Evolutionary conservation across 1,284 basidiomycete genomes (phyloP).

Genomic region (Cutaneotrichosporon sp.): DNA sequence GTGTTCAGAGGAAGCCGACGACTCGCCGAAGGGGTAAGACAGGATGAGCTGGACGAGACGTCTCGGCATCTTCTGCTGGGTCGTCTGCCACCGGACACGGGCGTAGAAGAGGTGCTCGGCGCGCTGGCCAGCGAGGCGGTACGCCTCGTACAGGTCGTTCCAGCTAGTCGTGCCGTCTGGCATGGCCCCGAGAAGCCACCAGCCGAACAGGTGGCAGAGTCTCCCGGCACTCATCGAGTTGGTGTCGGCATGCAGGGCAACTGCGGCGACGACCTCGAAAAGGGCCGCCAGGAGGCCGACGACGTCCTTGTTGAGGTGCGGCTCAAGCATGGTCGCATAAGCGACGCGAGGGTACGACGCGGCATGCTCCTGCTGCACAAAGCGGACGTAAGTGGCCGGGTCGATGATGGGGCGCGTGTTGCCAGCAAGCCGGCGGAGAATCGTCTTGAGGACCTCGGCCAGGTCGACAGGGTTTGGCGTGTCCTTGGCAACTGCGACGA

Average conservation of each 20-base stretch:
- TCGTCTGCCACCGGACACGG: constrained; percentile 44
- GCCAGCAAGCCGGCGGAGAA: constrained; percentile 29
- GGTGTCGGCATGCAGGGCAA: constrained; percentile 36
- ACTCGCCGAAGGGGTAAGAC: constrained; percentile 41
- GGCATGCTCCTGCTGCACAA: constrained; percentile 41
- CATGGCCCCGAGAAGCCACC: constrained; percentile 37
- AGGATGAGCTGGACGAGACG: constrained; percentile 39
- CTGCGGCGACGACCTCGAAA: constrained; percentile 39
- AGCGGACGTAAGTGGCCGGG: constrained; percentile 31
- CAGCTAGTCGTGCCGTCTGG: constrained; percentile 23
- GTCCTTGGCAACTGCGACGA: constrained; percentile 23
- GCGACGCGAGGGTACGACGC: constrained; percentile 39
- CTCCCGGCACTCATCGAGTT: constrained; percentile 38
- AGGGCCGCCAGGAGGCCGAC: constrained; percentile 33
- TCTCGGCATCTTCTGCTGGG: constrained; percentile 36
- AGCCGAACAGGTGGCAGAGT: constrained; percentile 39
- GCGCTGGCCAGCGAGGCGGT: constrained; percentile 35
- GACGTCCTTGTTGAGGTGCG: constrained; percentile 19
- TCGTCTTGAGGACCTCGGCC: constrained; percentile 36
- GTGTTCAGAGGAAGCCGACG: constrained; percentile 30
- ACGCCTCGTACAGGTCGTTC: constrained; percentile 38
- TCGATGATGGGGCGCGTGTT: constrained; percentile 16
- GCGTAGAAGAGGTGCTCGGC: constrained; percentile 46
- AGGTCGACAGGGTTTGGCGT: constrained; percentile 30
- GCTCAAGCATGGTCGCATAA: constrained; percentile 33